A percentile compares a stretch with the other conserved stretches of the same genome.
These are phyloP conservation scores for Colletotrichum sp. DNA, from an alignment of 2,329 filamentous ascomycete species.

Conservation along the genomic window DNA sequence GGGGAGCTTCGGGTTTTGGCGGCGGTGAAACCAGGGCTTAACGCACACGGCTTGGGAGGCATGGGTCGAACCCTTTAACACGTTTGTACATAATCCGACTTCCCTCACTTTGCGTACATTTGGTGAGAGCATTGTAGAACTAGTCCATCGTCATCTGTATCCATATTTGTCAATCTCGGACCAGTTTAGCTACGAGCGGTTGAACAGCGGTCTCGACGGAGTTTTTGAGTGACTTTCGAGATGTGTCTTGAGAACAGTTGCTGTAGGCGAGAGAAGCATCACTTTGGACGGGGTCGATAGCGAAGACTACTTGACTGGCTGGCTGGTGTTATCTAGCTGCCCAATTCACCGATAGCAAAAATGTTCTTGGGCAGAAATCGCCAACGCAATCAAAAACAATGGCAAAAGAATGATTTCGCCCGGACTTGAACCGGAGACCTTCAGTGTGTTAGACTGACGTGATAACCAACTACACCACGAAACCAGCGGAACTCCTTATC, in stretches of 20 bases:
- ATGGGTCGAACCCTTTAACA: neutral
- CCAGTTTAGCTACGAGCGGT: neutral
- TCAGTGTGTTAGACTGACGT: conserved; percentile 49
- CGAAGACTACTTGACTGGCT: neutral
- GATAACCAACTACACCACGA: conserved; percentile 53
- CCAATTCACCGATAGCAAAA: neutral
- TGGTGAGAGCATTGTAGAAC: conserved; percentile 22
- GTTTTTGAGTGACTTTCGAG: neutral
- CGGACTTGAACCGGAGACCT: conserved; percentile 23
- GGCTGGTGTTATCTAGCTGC: neutral
- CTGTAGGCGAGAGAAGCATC: neutral
- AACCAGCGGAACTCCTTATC: neutral
- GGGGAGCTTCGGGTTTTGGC: conserved; percentile 4
- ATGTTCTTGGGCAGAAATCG: neutral
- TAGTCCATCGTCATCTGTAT: conserved; percentile 13
- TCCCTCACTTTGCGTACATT: conserved; percentile 18
- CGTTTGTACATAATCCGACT: conserved; percentile 20
- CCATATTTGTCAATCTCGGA: neutral
- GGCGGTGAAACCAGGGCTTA: neutral
- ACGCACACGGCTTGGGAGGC: conserved; percentile 5
- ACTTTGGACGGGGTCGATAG: neutral
- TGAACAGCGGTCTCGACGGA: neutral
- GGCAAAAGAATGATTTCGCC: neutral
- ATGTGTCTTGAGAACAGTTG: neutral
- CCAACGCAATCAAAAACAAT: neutral